Conservation (phyloP, 1,139 yeast genomes). For the Zygoascus sp. region DNA sequence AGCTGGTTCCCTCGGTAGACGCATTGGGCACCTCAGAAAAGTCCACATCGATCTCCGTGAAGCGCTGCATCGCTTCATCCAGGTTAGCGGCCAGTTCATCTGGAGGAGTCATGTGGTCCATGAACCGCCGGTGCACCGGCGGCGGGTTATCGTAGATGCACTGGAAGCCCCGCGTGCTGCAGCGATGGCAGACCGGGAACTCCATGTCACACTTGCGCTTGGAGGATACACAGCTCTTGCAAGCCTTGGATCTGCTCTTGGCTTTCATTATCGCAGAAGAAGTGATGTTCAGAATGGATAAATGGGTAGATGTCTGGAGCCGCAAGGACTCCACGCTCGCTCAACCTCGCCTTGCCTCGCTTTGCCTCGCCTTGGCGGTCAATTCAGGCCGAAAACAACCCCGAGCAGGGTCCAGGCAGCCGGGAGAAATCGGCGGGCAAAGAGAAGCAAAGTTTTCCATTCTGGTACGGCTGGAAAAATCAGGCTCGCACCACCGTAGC, state of each 20-base stretch:
- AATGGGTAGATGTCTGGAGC: too few species aligned
- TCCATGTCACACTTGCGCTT: conserved; percentile 24
- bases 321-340: too few species aligned
- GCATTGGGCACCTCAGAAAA: neutral
- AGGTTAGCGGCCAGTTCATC: neutral
- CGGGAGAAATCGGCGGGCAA: too few species aligned
- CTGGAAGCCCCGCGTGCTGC: conserved; percentile 10
- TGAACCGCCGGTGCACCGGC: neutral
- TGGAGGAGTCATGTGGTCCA: neutral
- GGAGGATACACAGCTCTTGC: conserved; percentile 18
- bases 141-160: conserved; percentile 7
- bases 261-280: neutral
- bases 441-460: too few species aligned
- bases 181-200: conserved; percentile 22
- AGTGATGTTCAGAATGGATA: too few species aligned
- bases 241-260: conserved; percentile 19
- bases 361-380: too few species aligned
- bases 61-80: too few species aligned
- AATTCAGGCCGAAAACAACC: too few species aligned
- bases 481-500: too few species aligned
- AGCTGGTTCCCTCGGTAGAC: neutral
- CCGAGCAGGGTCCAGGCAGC: too few species aligned
- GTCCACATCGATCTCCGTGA: neutral
- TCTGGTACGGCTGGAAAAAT: too few species aligned
- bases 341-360: too few species aligned